Evolutionary conservation across 306 rosid genomes (phyloP).

Genomic region (Ochetophila trinervis): DNA sequence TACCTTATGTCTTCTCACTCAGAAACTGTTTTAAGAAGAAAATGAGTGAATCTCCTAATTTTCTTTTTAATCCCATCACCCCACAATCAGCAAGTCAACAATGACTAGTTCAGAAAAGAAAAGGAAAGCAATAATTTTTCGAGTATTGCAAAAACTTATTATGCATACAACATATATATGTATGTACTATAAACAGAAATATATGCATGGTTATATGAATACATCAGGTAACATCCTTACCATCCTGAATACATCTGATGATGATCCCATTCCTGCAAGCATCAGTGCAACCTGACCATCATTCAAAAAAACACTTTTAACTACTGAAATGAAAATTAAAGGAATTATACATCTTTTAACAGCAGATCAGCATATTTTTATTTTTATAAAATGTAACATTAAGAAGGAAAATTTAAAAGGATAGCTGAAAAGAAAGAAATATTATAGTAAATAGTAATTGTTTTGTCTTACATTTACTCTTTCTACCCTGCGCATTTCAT

Average conservation of each 20-base stretch:
- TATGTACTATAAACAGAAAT: background rate
- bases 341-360: background rate
- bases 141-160: background rate
- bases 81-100: conserved; percentile 3
- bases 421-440: too few species aligned
- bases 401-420: too few species aligned
- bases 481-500: conserved; percentile 94
- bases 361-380: too few species aligned
- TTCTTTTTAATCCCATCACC: background rate
- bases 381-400: too few species aligned
- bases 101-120: background rate
- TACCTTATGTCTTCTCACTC: background rate
- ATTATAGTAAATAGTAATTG: conserved; percentile 7
- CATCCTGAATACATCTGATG: conserved; percentile 76
- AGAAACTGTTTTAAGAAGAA: conserved; percentile 12
- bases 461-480: conserved; percentile 77
- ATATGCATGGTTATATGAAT: background rate
- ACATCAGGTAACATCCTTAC: conserved; percentile 33
- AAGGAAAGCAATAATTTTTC: conserved; percentile 8
- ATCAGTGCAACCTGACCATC: conserved; percentile 75
- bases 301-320: conserved; percentile 21
- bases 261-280: conserved; percentile 93
- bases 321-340: conserved; percentile 1
- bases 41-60: conserved; percentile 6
- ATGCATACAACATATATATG: background rate